phyloP scores from a whole-genome alignment of 495 filamentous ascomycete genomes.

The Clavariopsis aquatica region DNA sequence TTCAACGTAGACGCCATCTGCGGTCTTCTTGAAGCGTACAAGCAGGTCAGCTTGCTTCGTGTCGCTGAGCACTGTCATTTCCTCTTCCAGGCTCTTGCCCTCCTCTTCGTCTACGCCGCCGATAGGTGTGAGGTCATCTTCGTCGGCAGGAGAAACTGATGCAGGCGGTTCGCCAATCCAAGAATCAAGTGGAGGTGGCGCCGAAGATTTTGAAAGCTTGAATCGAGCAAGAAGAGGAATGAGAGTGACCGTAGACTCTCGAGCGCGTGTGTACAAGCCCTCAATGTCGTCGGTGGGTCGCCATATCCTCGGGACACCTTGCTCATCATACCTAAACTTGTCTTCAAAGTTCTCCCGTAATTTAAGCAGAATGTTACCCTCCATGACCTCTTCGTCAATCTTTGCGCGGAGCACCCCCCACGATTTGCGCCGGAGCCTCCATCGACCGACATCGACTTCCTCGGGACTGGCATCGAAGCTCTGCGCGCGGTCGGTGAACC shows the following conservation, averaged over 20 bases:
- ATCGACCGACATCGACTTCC: constrained; percentile 90
- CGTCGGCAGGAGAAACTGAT: constrained; percentile 75
- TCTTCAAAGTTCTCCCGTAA: constrained; percentile 98
- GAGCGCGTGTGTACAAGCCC: constrained; percentile 83
- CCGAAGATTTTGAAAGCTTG: constrained; percentile 64
- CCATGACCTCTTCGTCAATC: constrained; percentile 97
- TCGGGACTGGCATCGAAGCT: constrained; percentile 91
- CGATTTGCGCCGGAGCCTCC: constrained; percentile 86
- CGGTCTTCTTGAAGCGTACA: constrained; percentile 95
- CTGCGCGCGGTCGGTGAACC: constrained; percentile 82
- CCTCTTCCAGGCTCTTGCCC: constrained; percentile 88
- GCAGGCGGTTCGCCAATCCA: constrained; percentile 83
- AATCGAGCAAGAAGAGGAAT: constrained; percentile 91
- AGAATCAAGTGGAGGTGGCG: constrained; percentile 73
- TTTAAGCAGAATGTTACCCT: constrained; percentile 93
- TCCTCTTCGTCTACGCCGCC: constrained; percentile 91
- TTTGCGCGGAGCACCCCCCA: constrained; percentile 88
- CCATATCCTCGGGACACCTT: constrained; percentile 94
- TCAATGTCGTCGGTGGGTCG: constrained; percentile 97
- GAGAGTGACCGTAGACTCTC: constrained; percentile 84
- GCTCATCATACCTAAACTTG: constrained; percentile 96
- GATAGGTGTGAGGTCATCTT: constrained; percentile 83
- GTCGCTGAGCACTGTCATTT: constrained; percentile 90
- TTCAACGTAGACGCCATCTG: constrained; percentile 95
- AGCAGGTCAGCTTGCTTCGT: constrained; percentile 84